A percentile compares a stretch with the other conserved stretches of the same genome.
Conservation (phyloP, 768 basidiomycete species). For the Rhodotorula paludigena region DNA sequence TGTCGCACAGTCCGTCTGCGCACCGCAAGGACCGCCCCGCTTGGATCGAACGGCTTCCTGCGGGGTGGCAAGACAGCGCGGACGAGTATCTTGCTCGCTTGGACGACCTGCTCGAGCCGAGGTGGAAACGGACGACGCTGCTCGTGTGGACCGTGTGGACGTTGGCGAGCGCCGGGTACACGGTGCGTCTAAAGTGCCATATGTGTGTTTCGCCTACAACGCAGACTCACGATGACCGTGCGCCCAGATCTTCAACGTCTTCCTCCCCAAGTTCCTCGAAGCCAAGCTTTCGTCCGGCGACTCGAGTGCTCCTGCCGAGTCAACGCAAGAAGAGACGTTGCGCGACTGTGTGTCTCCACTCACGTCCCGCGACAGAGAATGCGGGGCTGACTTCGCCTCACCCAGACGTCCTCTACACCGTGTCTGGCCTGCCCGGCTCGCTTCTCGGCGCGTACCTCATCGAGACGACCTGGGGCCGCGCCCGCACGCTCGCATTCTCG, state of each 20-base stretch:
- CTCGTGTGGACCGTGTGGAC: conserved; percentile 76
- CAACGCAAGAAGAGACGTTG: conserved; percentile 54
- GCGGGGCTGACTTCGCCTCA: neutral
- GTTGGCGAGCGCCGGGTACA: conserved; percentile 65
- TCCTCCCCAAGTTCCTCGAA: conserved; percentile 78
- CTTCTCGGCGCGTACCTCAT: conserved; percentile 83
- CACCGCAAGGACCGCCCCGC: neutral
- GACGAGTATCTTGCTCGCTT: conserved; percentile 66
- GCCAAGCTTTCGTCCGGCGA: conserved; percentile 49
- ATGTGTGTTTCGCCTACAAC: neutral
- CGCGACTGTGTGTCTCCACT: conserved; percentile 72
- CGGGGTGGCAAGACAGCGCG: conserved; percentile 40
- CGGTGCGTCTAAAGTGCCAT: conserved; percentile 7
- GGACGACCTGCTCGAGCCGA: conserved; percentile 63
- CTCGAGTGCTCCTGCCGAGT: conserved; percentile 44
- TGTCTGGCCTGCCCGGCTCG: conserved; percentile 33
- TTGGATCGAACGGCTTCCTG: conserved; percentile 11
- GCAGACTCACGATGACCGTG: conserved; percentile 42
- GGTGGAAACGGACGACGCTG: conserved; percentile 71
- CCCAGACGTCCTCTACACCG: conserved; percentile 23
- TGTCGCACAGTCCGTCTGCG: neutral
- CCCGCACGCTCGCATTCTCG: conserved; percentile 65
- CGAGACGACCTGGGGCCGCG: conserved; percentile 61
- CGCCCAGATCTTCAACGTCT: conserved; percentile 92
- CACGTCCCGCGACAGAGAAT: too few species aligned